Base-by-base conservation (phyloP, 2,329 filamentous ascomycete species). In the Penicillium expansum region DNA sequence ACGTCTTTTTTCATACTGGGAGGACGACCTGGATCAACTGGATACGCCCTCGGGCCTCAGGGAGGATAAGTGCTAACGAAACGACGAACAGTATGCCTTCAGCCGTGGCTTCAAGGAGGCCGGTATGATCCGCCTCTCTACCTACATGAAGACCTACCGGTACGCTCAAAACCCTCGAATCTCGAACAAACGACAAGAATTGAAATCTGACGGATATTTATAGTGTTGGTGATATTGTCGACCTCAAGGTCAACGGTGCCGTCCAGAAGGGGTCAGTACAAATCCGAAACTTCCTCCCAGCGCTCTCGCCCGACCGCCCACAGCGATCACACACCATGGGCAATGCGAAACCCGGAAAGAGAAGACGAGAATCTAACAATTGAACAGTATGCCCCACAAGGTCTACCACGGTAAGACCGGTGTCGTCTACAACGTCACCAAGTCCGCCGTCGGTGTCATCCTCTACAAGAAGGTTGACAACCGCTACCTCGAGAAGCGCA, bases 401-500 rank as follows among this genome's bases (percentile, higher is more conserved):
- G 90, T 96, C 83, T 97, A 96, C 89, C 92, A 97, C 86, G 94
- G 93, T 77, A 97, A 97, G 90, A 96, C 92, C 66, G 92, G 92
- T 77, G 90, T 96, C 74, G 83, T 96, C 82, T 96, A 96, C 90
- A 99, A 99, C 86, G 94, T 99, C 74, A 94, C 93, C 82, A 96
- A 97, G 88, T 90, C 86, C 73, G 90, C 94, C 68, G 92, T 99
- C 78, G 94, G 94, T 75, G 90, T 99, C 80, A 97, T 99, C 83
- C 90, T 99, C 83, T 93, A 96, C 90, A 97, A 96, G 88, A 91
- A 95, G 81, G 94, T 99, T 79, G 92, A 92, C 83, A 94, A 97
- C 89, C 90, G 93, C 76, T 99, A 97, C 88, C 86, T 99, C 79
- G 94, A 99, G 90, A 99, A 99, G 92, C 93, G 94, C 80, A 88